A percentile compares a stretch with the other conserved stretches of the same genome.
These are phyloP conservation scores for Kazachstania sp. DNA, from an alignment of 1,139 yeast species.

Conservation along the genomic window DNA sequence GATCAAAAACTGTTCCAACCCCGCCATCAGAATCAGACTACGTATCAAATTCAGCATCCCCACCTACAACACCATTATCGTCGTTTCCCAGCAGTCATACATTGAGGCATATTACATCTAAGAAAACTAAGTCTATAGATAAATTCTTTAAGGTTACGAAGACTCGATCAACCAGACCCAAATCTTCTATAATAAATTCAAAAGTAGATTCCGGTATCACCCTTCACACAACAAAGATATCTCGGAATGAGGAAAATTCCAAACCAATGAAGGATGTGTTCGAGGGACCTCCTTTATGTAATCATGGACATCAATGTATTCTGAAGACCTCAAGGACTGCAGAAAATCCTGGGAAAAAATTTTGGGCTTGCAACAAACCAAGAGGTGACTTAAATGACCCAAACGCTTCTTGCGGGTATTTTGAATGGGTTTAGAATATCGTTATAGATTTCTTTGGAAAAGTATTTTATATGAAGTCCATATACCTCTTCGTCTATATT, in stretches of 20 bases:
- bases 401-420: slow-evolving; percentile 33
- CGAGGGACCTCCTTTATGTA: slow-evolving; percentile 42
- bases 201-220: background rate
- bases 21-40: background rate
- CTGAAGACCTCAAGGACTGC: slow-evolving; percentile 42
- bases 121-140: slow-evolving; percentile 10
- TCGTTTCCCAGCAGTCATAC: background rate
- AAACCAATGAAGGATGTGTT: slow-evolving; percentile 17
- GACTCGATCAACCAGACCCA: background rate
- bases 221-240: background rate
- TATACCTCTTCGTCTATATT: too few species aligned
- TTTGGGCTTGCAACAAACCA: slow-evolving; percentile 49
- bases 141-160: slow-evolving; percentile 10
- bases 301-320: slow-evolving; percentile 42
- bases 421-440: slow-evolving; percentile 31
- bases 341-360: slow-evolving; percentile 44
- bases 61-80: background rate
- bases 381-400: slow-evolving; percentile 25
- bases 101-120: background rate
- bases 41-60: background rate
- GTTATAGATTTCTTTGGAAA: background rate
- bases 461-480: background rate
- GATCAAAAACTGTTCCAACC: slow-evolving; percentile 2
- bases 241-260: background rate
- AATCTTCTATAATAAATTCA: too few species aligned